Evolutionary conservation across 169 alveolate species (phyloP), one percentile per base, ranked within the genome.

Genomic region (Babesia ovata): DNA sequence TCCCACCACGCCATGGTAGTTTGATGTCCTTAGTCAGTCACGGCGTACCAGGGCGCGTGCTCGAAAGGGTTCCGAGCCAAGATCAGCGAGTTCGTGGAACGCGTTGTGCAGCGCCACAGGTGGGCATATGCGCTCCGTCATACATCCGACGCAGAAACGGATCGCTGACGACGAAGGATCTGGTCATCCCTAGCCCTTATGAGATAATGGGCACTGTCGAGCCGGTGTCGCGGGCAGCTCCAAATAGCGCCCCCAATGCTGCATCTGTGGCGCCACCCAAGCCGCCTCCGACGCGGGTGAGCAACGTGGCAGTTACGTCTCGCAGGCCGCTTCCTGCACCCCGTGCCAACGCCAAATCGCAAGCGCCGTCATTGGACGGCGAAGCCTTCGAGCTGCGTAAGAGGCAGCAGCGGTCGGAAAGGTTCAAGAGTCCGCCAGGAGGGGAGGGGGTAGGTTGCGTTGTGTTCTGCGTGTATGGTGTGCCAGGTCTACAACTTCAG

Each of bases 1-100:
- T 42, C 69, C 39, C 87, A 79, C 13, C 70, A 63, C 22, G 44
- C 73, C 53, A 59, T 79, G 82, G 87, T 79, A 50, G 24, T 62
- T 60, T 54, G 52, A 12, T 17, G 19, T 6, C 11, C n/a, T 39
- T 16, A 16, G 14, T 22, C 11, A 4, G 6, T 13, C 69, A 53
- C 28, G 9, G 39, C 22, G 16, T 13, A 2, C 44, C 44, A 79
- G 87, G 72, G 78, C 3, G 63, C 84, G 19, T 56, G 87, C 36
- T 61, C 83, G 26, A 70, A 62, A 28, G 67, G 14, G 19, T 59
- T 79, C 36, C 73, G 83, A 44, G 24, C 52, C 14, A 66, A 70
- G 22, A 75, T 79, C 16, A 72, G 78, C 54, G 70, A 66, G 10
- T 79, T 45, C 45, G 78, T 79, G 33, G 81, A 79, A 17, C 21